phyloP scores from a whole-genome alignment of 495 filamentous ascomycete genomes.

The Penicillium atrosanguineum region DNA sequence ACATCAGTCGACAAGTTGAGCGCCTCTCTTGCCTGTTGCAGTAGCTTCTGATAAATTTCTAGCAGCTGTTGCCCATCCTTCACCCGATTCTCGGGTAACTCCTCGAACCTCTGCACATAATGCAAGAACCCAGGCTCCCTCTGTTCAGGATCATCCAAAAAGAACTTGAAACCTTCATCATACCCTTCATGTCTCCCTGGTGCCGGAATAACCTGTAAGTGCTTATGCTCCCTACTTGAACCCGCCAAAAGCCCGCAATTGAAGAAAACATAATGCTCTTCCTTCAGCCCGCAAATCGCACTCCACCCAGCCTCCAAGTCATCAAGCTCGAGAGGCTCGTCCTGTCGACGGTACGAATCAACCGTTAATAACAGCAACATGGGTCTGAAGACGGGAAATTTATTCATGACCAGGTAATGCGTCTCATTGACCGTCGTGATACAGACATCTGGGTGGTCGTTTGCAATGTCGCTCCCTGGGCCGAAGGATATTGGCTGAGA shows the following conservation, averaged over 20 bases:
- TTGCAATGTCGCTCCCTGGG: slow-evolving; percentile 14
- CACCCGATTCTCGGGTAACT: not conserved
- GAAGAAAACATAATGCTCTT: slow-evolving; percentile 29
- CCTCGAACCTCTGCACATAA: slow-evolving; percentile 8
- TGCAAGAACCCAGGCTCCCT: slow-evolving; percentile 3
- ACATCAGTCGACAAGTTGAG: slow-evolving; percentile 7
- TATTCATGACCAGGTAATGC: slow-evolving; percentile 39
- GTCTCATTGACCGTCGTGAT: slow-evolving; percentile 17
- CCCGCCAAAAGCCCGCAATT: slow-evolving; percentile 38
- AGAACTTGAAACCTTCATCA: slow-evolving; percentile 13
- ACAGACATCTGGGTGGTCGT: slow-evolving; percentile 14
- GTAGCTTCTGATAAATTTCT: slow-evolving; percentile 2
- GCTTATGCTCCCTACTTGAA: slow-evolving; percentile 43
- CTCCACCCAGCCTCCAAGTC: slow-evolving; percentile 23
- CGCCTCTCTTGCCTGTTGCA: slow-evolving; percentile 21
- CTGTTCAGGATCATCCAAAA: slow-evolving; percentile 7
- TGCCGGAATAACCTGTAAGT: slow-evolving; percentile 39
- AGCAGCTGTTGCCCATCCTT: not conserved
- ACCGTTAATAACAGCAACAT: slow-evolving; percentile 38
- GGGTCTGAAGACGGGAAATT: slow-evolving; percentile 38
- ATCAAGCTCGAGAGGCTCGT: slow-evolving; percentile 17
- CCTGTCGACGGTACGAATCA: slow-evolving; percentile 37
- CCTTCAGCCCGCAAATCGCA: slow-evolving; percentile 12
- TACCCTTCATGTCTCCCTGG: slow-evolving; percentile 10
- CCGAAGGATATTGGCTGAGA: slow-evolving; percentile 5